Conservation (phyloP, 306 rosid species). For the Vigna nakashimae region DNA sequence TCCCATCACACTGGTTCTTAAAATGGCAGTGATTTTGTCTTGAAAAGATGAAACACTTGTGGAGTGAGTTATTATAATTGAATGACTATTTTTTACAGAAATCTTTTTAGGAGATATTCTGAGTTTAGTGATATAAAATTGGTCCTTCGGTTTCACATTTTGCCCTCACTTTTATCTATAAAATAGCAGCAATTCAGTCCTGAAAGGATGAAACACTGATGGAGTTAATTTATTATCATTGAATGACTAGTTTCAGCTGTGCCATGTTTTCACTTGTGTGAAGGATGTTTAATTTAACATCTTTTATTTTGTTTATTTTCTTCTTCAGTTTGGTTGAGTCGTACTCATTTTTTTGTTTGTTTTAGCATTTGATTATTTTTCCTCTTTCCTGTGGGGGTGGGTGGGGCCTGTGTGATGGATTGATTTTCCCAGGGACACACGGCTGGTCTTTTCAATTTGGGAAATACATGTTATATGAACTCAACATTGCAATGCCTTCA, state of each 20-base stretch:
- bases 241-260: constrained; percentile 25
- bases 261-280: constrained; percentile 6
- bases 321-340: constrained; percentile 18
- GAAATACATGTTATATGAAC: constrained; percentile 98
- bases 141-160: not conserved
- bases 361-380: constrained; percentile 30
- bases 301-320: constrained; percentile 21
- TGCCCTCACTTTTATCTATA: not conserved
- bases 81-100: not conserved
- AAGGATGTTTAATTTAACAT: constrained; percentile 17
- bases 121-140: not conserved
- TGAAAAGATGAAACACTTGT: constrained; percentile 22
- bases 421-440: constrained; percentile 74
- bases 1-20: not conserved
- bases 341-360: not conserved
- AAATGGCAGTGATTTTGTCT: not conserved
- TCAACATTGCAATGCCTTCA: constrained; percentile 98
- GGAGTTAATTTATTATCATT: constrained; percentile 19
- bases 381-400: constrained; percentile 12
- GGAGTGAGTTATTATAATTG: constrained; percentile 20
- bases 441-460: constrained; percentile 96
- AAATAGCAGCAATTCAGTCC: not conserved
- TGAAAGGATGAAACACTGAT: constrained; percentile 16
- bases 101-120: not conserved
- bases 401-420: constrained; percentile 10